A percentile compares a stretch with the other conserved stretches of the same genome.
Conservation (phyloP, 768 basidiomycete species). For the Lentinus tigrinus region DNA sequence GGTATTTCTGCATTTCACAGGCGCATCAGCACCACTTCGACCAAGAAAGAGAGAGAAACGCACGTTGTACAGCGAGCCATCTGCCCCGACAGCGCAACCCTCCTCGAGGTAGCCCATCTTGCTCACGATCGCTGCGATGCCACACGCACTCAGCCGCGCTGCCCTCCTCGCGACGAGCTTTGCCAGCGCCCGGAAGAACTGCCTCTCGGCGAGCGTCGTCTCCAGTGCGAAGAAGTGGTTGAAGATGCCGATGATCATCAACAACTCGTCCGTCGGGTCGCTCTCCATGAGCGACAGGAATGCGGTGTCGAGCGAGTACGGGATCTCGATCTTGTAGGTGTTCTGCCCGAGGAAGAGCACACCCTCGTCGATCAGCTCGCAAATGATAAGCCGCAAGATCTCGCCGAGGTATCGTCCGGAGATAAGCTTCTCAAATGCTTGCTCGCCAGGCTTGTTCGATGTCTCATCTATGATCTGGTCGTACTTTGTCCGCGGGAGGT, state of each 20-base stretch:
- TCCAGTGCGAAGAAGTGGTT: slow-evolving; percentile 95
- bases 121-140: slow-evolving; percentile 93
- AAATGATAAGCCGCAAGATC: slow-evolving; percentile 91
- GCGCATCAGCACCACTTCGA: background rate
- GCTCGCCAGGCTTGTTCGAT: slow-evolving; percentile 96
- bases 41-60: slow-evolving; percentile 27
- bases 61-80: slow-evolving; percentile 95
- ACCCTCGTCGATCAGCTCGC: slow-evolving; percentile 95
- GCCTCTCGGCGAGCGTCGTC: slow-evolving; percentile 93
- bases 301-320: slow-evolving; percentile 93
- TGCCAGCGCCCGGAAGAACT: slow-evolving; percentile 95
- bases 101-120: slow-evolving; percentile 94
- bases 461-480: slow-evolving; percentile 88
- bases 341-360: slow-evolving; percentile 97
- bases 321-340: slow-evolving; percentile 95
- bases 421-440: slow-evolving; percentile 97
- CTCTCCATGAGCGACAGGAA: slow-evolving; percentile 97
- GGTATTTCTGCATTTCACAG: slow-evolving; percentile 79
- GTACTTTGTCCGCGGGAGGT: slow-evolving; percentile 93
- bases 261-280: slow-evolving; percentile 93
- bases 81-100: slow-evolving; percentile 86
- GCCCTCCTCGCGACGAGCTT: slow-evolving; percentile 87
- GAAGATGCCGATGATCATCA: slow-evolving; percentile 97
- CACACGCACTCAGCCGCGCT: slow-evolving; percentile 89
- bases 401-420: slow-evolving; percentile 96